phyloP scores from a whole-genome alignment of 371 early-diverging fungal genomes.

The Syncephalis fuscata region DNA sequence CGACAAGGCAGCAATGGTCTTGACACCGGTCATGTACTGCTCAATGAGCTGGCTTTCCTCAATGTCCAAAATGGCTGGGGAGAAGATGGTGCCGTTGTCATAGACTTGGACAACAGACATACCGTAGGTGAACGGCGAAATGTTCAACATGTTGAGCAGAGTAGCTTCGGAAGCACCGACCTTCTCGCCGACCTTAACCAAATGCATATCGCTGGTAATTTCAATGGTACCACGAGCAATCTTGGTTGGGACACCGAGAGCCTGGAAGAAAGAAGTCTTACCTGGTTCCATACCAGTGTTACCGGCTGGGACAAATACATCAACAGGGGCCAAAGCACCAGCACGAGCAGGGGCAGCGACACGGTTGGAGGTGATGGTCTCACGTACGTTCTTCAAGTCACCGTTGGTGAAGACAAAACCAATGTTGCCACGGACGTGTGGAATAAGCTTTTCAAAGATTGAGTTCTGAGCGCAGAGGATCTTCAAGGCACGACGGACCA shows the following conservation, averaged over 20 bases:
- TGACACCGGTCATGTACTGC: slow-evolving; percentile 66
- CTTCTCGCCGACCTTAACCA: slow-evolving; percentile 81
- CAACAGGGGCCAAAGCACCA: slow-evolving; percentile 92
- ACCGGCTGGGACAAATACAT: slow-evolving; percentile 93
- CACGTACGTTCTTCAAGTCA: slow-evolving; percentile 90
- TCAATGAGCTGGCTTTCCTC: slow-evolving; percentile 68
- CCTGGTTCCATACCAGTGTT: slow-evolving; percentile 99
- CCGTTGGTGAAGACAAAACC: slow-evolving; percentile 99
- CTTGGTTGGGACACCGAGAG: slow-evolving; percentile 99
- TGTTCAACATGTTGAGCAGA: slow-evolving; percentile 98
- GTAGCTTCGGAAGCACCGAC: slow-evolving; percentile 99
- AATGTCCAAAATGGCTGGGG: slow-evolving; percentile 84
- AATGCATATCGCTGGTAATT: slow-evolving; percentile 91
- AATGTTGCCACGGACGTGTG: slow-evolving; percentile 88
- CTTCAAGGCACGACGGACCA: slow-evolving; percentile 94
- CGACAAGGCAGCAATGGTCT: slow-evolving; percentile 85
- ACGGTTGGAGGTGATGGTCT: slow-evolving; percentile 82
- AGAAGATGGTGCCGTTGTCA: slow-evolving; percentile 88
- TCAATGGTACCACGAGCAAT: slow-evolving; percentile 99
- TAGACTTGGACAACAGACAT: slow-evolving; percentile 87
- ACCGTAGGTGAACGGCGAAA: slow-evolving; percentile 99
- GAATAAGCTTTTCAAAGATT: slow-evolving; percentile 72
- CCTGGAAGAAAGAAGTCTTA: slow-evolving; percentile 99
- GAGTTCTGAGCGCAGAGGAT: slow-evolving; percentile 64
- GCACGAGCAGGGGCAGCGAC: slow-evolving; percentile 98